phyloP scores from a whole-genome alignment of 495 filamentous ascomycete species.

The Oidiodendron maius region DNA sequence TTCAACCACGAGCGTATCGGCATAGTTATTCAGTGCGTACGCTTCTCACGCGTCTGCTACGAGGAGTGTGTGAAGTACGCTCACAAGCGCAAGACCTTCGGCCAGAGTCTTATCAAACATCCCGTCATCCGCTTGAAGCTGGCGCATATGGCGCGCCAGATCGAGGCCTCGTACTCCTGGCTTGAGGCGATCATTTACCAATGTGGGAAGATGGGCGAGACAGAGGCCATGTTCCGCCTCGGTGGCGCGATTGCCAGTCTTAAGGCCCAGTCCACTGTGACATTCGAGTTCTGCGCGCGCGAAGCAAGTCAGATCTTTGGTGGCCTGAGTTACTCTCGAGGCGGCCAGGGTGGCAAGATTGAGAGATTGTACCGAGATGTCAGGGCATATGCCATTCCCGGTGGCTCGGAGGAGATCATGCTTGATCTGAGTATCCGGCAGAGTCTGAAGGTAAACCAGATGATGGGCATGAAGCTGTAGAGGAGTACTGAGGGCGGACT shows the following conservation, averaged over 20 bases:
- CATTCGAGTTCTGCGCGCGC: constrained; percentile 95
- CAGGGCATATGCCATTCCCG: constrained; percentile 95
- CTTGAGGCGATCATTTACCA: constrained; percentile 96
- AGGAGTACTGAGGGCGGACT: no score
- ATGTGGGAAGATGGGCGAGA: constrained; percentile 86
- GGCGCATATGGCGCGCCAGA: constrained; percentile 95
- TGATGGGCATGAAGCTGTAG: constrained; percentile 93
- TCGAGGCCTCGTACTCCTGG: constrained; percentile 95
- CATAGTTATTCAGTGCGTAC: constrained; percentile 94
- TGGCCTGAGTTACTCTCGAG: constrained; percentile 85
- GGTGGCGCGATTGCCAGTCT: constrained; percentile 91
- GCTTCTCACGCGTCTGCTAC: constrained; percentile 95
- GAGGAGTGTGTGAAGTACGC: constrained; percentile 95
- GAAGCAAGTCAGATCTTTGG: constrained; percentile 96
- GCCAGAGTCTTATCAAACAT: constrained; percentile 92
- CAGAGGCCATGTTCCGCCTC: constrained; percentile 91
- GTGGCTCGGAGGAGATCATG: constrained; percentile 98
- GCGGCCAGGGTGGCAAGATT: constrained; percentile 93
- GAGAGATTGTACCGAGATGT: constrained; percentile 95
- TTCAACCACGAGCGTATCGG: constrained; percentile 99
- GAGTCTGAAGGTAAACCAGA: constrained; percentile 81
- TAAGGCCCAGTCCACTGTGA: constrained; percentile 87
- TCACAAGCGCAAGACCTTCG: constrained; percentile 92
- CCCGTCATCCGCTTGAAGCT: constrained; percentile 96
- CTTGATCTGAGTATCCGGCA: constrained; percentile 94